Evolutionary conservation across 495 filamentous ascomycete genomes (phyloP).

Genomic region (Diplogelasinospora grovesii): DNA sequence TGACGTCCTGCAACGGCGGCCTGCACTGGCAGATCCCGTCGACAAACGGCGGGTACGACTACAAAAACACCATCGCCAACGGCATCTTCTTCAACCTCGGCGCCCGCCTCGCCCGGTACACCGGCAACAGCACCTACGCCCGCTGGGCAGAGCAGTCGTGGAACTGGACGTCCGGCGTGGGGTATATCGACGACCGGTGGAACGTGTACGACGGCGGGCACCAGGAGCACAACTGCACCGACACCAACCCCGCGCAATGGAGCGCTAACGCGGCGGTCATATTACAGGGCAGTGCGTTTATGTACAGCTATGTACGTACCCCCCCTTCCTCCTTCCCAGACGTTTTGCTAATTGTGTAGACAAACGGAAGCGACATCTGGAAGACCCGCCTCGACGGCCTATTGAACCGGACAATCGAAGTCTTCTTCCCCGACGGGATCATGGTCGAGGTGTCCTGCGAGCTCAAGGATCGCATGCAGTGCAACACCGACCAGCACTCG

Average conservation of each 20-base stretch:
- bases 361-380: constrained; percentile 47
- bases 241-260: constrained; percentile 50
- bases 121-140: constrained; percentile 60
- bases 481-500: constrained; percentile 69
- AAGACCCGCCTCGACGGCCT: constrained; percentile 44
- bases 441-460: constrained; percentile 69
- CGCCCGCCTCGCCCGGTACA: constrained; percentile 65
- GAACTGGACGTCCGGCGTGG: constrained; percentile 54
- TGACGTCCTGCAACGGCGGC: constrained; percentile 61
- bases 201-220: constrained; percentile 55
- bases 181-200: constrained; percentile 45
- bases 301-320: constrained; percentile 54
- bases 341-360: constrained; percentile 21
- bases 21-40: constrained; percentile 76
- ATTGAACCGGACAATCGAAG: constrained; percentile 41
- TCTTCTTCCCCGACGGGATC: constrained; percentile 51
- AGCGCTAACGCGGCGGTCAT: constrained; percentile 65
- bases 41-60: constrained; percentile 70
- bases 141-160: constrained; percentile 64
- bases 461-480: constrained; percentile 32
- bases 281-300: constrained; percentile 60
- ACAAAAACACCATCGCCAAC: constrained; percentile 69
- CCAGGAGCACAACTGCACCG: constrained; percentile 43
- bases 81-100: constrained; percentile 65
- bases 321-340: neutral